These are phyloP conservation scores for Yamadazyma songkhlaensis DNA, from an alignment of 1,139 yeast genomes.

Conservation along the genomic window DNA sequence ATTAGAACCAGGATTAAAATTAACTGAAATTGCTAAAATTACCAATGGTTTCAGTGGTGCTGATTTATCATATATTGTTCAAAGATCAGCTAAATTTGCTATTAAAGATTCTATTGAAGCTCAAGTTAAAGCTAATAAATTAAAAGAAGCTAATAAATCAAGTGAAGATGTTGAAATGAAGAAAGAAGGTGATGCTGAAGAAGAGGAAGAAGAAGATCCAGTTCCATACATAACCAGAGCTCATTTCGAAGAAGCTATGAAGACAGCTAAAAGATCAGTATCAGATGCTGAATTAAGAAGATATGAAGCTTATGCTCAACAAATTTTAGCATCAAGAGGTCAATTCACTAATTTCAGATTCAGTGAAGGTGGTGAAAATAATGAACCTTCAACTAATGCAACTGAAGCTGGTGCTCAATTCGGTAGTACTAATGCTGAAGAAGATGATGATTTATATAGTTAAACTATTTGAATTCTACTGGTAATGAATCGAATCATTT, in stretches of 20 bases:
- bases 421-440: slow-evolving; percentile 69
- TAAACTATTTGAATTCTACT: slow-evolving; percentile 22
- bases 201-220: slow-evolving; percentile 76
- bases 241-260: slow-evolving; percentile 98
- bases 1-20: slow-evolving; percentile 92
- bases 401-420: slow-evolving; percentile 30
- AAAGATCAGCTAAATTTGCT: slow-evolving; percentile 98
- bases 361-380: slow-evolving; percentile 48
- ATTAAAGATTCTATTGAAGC: slow-evolving; percentile 98
- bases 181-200: slow-evolving; percentile 32
- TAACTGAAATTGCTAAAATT: slow-evolving; percentile 84
- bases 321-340: slow-evolving; percentile 93
- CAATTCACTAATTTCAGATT: slow-evolving; percentile 77
- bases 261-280: slow-evolving; percentile 96
- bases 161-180: slow-evolving; percentile 64
- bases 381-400: slow-evolving; percentile 19
- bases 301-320: slow-evolving; percentile 98
- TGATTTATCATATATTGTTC: slow-evolving; percentile 94
- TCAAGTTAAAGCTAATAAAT: slow-evolving; percentile 51
- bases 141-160: slow-evolving; percentile 28
- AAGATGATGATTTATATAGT: slow-evolving; percentile 93
- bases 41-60: slow-evolving; percentile 99
- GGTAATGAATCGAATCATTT: slow-evolving; percentile 1
- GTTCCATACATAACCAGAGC: slow-evolving; percentile 93
- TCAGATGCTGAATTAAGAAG: slow-evolving; percentile 97